phyloP scores from a whole-genome alignment of 345 rosid genomes.

The Citrus unshiu region DNA sequence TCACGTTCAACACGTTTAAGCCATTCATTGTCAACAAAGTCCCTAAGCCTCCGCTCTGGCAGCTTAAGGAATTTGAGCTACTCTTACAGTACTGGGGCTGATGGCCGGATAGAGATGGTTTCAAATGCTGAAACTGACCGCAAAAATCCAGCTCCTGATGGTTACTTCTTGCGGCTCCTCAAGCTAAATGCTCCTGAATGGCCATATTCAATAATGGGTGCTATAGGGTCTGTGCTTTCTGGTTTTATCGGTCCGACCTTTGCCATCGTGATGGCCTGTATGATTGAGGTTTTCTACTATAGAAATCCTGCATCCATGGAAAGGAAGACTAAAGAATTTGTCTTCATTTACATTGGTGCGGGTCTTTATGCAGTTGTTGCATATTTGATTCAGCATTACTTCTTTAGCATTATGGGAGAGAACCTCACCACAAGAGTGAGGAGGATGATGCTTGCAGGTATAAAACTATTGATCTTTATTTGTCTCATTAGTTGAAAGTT shows the following conservation, averaged over 20 bases:
- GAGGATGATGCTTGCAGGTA: slow-evolving; percentile 99
- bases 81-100: slow-evolving; percentile 95
- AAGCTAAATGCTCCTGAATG: slow-evolving; percentile 94
- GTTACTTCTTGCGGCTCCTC: slow-evolving; percentile 90
- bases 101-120: slow-evolving; percentile 94
- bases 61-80: slow-evolving; percentile 95
- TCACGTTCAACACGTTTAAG: slow-evolving; percentile 87
- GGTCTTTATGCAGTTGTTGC: slow-evolving; percentile 96
- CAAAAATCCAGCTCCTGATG: slow-evolving; percentile 81
- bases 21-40: slow-evolving; percentile 87
- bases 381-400: slow-evolving; percentile 95
- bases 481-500: background rate
- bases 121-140: slow-evolving; percentile 95
- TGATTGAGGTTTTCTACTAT: slow-evolving; percentile 99
- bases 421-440: slow-evolving; percentile 97
- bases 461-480: background rate
- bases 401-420: slow-evolving; percentile 99
- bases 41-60: slow-evolving; percentile 92
- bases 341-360: slow-evolving; percentile 93
- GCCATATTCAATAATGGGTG: slow-evolving; percentile 99
- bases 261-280: slow-evolving; percentile 94
- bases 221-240: slow-evolving; percentile 82
- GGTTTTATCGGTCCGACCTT: slow-evolving; percentile 97
- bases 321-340: slow-evolving; percentile 93
- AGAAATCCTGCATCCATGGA: slow-evolving; percentile 85